Evolutionary conservation across 2,329 filamentous ascomycete species (phyloP).

Genomic region (Coniochaeta prunicola): DNA sequence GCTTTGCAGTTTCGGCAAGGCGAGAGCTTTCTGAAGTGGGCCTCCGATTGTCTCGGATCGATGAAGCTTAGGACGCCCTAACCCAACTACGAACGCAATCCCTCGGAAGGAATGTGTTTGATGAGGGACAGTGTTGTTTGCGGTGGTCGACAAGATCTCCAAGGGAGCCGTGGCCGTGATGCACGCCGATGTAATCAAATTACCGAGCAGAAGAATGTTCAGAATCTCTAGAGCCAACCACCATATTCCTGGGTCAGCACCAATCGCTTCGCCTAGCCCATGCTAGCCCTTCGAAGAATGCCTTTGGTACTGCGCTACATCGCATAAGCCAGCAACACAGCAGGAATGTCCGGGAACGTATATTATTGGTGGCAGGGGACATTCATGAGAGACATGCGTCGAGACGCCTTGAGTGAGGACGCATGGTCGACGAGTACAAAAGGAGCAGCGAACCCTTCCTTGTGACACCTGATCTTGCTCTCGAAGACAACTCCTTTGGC

Average conservation of each 20-base stretch:
- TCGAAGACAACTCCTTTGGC: not conserved
- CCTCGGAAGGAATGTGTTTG: not conserved
- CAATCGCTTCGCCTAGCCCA: not conserved
- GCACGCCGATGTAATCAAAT: not conserved
- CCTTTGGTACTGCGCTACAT: not conserved
- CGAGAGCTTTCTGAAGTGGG: no score
- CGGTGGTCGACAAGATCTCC: not conserved
- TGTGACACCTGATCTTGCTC: not conserved
- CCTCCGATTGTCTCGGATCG: no score
- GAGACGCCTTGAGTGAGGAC: not conserved
- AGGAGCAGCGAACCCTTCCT: not conserved
- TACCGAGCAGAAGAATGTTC: not conserved
- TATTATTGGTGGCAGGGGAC: not conserved
- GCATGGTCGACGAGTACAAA: not conserved
- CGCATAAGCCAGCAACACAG: not conserved
- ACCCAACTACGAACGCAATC: not conserved
- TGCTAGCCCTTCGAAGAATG: not conserved
- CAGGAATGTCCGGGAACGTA: not conserved
- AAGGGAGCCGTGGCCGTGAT: not conserved
- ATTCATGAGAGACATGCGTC: not conserved
- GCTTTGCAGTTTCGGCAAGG: no score
- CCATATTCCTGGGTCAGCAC: not conserved
- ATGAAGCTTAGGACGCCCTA: not conserved
- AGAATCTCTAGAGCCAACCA: not conserved
- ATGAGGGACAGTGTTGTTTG: not conserved